A percentile compares a stretch with the other conserved stretches of the same genome.
phyloP scores from a whole-genome alignment of 2,329 filamentous ascomycete species.

The Juglanconis oblonga region DNA sequence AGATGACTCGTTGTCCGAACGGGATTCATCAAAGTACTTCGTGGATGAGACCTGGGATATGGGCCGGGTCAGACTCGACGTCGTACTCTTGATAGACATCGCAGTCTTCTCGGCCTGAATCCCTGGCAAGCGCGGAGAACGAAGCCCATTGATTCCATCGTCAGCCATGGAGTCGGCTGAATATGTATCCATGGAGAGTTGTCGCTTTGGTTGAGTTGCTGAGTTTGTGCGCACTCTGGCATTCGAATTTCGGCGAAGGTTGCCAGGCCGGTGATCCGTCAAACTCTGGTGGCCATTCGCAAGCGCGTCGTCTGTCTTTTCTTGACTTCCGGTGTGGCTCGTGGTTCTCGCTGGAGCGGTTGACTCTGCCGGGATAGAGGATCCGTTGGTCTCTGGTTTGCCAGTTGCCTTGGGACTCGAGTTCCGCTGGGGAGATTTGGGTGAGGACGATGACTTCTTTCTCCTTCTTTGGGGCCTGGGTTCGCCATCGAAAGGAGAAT shows the following conservation, averaged over 20 bases:
- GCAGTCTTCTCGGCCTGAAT: constrained; percentile 23
- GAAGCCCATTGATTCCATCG: constrained; percentile 27
- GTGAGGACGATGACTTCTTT: constrained; percentile 11
- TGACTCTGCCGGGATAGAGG: constrained; percentile 14
- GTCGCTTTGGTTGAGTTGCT: constrained; percentile 28
- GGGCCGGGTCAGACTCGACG: constrained; percentile 26
- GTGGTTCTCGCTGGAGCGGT: not conserved
- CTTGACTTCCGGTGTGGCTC: not conserved
- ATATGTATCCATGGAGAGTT: constrained; percentile 32
- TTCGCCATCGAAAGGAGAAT: constrained; percentile 22
- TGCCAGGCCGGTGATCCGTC: constrained; percentile 18
- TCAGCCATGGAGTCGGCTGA: constrained; percentile 25
- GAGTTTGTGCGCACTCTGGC: constrained; percentile 30
- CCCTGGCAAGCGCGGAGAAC: constrained; percentile 27
- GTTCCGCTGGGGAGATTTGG: constrained; percentile 1
- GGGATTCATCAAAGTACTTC: constrained; percentile 28
- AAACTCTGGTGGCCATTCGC: not conserved
- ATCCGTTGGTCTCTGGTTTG: constrained; percentile 1
- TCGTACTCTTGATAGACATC: constrained; percentile 22
- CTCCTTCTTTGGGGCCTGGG: constrained; percentile 15
- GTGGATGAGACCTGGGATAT: constrained; percentile 32
- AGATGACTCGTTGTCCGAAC: constrained; percentile 7
- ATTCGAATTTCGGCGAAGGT: constrained; percentile 30
- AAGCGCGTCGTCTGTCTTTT: constrained; percentile 7
- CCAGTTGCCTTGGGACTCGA: not conserved